Conservation (phyloP, 345 rosid genomes). For the Balakata baccata region DNA sequence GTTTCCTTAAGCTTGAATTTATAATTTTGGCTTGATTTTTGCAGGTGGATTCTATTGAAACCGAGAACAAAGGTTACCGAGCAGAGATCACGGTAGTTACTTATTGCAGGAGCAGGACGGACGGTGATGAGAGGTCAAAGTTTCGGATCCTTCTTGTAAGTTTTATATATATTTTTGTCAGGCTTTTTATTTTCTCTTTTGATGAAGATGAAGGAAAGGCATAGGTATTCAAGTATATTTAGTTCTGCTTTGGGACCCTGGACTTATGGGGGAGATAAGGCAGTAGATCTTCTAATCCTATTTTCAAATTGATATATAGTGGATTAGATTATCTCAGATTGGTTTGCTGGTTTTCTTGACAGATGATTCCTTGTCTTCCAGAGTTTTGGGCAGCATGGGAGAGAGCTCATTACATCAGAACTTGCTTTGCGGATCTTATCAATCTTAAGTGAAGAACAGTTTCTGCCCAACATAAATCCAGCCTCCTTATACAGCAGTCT, state of each 20-base stretch:
- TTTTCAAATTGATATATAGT: conserved; percentile 26
- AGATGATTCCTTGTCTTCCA: conserved; percentile 99
- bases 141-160: conserved; percentile 95
- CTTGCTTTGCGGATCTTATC: conserved; percentile 79
- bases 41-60: conserved; percentile 55
- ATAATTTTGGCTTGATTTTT: not conserved
- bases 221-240: not conserved
- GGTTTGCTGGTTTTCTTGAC: conserved; percentile 80
- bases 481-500: conserved; percentile 48
- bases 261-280: not conserved
- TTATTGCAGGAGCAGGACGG: conserved; percentile 44
- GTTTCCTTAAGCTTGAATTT: not conserved
- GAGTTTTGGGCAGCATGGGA: conserved; percentile 99
- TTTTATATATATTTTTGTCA: conserved; percentile 12
- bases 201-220: not conserved
- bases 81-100: conserved; percentile 71
- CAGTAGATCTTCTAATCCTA: not conserved
- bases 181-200: not conserved
- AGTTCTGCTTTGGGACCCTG: not conserved
- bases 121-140: conserved; percentile 53
- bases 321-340: conserved; percentile 42
- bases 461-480: conserved; percentile 45
- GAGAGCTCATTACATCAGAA: conserved; percentile 94
- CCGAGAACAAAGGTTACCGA: conserved; percentile 65
- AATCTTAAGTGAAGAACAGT: conserved; percentile 80